Conservation (phyloP, 1,139 yeast genomes). For the Pichia terricola region DNA sequence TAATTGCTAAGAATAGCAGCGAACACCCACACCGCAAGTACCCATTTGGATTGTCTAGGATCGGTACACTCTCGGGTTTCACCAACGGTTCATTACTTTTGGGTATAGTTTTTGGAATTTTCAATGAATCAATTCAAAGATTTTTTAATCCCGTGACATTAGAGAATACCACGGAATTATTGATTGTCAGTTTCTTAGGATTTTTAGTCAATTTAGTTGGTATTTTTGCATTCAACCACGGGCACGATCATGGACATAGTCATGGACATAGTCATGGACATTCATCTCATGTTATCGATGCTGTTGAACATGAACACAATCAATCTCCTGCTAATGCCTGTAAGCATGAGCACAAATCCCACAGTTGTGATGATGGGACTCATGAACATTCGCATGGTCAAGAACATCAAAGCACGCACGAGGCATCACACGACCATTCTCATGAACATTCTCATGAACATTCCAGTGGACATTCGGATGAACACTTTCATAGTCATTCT, state of each 20-base stretch:
- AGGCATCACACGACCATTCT: background rate
- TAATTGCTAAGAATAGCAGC: slow-evolving; percentile 32
- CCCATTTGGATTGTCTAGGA: slow-evolving; percentile 79
- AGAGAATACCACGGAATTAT: slow-evolving; percentile 74
- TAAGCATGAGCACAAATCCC: slow-evolving; percentile 15
- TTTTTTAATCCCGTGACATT: slow-evolving; percentile 66
- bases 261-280: slow-evolving; percentile 28
- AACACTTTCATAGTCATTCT: too few relatives aligned
- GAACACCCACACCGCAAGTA: slow-evolving; percentile 48
- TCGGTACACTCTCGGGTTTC: slow-evolving; percentile 90
- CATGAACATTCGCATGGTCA: background rate
- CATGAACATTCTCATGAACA: slow-evolving; percentile 1
- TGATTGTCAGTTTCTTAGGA: slow-evolving; percentile 79
- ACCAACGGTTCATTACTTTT: slow-evolving; percentile 83
- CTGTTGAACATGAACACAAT: slow-evolving; percentile 10
- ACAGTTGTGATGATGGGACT: background rate
- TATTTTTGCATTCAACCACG: slow-evolving; percentile 88
- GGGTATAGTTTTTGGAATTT: slow-evolving; percentile 83
- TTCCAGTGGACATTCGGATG: too few relatives aligned
- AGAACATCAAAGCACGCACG: background rate
- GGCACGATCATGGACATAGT: slow-evolving; percentile 27
- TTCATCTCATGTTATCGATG: slow-evolving; percentile 4
- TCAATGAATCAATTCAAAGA: slow-evolving; percentile 79
- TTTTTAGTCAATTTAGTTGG: slow-evolving; percentile 85
- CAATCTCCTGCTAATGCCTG: slow-evolving; percentile 24